Evolutionary conservation across 805 yeast genomes (phyloP), one percentile per base, ranked within the genome.

Genomic region (Wickerhamomyces silvicola): DNA sequence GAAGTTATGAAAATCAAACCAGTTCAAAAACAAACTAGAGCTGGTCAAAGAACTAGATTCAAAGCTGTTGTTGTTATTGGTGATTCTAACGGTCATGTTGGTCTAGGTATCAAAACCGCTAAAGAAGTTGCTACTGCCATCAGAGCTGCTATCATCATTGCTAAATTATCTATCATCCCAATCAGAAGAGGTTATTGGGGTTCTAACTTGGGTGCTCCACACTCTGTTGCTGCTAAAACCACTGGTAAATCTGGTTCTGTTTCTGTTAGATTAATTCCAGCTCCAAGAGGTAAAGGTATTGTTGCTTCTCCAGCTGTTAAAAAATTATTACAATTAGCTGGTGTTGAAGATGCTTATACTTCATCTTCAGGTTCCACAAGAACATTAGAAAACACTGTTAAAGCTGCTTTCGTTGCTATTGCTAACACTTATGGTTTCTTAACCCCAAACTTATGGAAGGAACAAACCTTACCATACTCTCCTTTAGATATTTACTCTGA

Each of bases 181-280:
- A 90, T 92, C 77, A 90, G 98, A 82, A 87, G 98, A 81, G 98
- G 98, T 78, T 92, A 92, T 92, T 92, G 98, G 98, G 98, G 98
- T 75, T 72, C 95, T 69, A 86, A 87, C 80, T 84, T 92, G 72
- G 98, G 98, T 81, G 82, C 84, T 71, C 98, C 98, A 65, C 98
- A 92, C 83, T 84, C 98, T 54, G 81, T 90, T 65, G 90, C 96
- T 62, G 71, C 81, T 73, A 92, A 92, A 87, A 86, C 88, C 67
- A 82, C 97, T 55, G 98, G 98, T 77, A 92, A 90, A 87, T 92
- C 97, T 78, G 98, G 98, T 81, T 90, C 97, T 71, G 97, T 92
- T 64, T 68, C 81, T 48, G 96, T 90, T 56, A 87, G 98, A 81
- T 81, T 92, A 66, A 88, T 92, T 66, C 98, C 98, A 72, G 98